phyloP scores from a whole-genome alignment of 345 rosid species.

The Syzygium jambos region DNA sequence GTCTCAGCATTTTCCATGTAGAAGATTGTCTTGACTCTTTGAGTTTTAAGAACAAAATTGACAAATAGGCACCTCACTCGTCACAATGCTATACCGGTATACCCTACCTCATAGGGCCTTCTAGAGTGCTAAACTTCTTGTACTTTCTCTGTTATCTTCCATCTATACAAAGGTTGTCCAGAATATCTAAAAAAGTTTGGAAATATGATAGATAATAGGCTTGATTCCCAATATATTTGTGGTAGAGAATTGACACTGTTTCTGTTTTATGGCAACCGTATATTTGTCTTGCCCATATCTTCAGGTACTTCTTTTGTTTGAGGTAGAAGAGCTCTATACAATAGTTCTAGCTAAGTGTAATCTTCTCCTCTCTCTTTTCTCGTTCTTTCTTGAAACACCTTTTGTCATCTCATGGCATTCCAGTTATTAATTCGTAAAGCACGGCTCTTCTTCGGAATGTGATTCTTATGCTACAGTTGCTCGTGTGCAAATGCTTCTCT shows the following conservation, averaged over 20 bases:
- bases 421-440: not conserved
- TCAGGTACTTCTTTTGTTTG: not conserved
- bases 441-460: not conserved
- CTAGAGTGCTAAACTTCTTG: not conserved
- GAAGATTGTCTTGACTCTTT: not conserved
- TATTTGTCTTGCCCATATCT: not conserved
- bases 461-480: not conserved
- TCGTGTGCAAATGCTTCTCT: not conserved
- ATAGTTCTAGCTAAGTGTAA: not conserved
- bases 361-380: not conserved
- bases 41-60: not conserved
- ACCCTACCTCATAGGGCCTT: not conserved
- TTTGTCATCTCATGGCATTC: not conserved
- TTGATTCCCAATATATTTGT: not conserved
- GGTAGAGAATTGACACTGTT: not conserved
- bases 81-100: not conserved
- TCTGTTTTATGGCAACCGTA: not conserved
- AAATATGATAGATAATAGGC: not conserved
- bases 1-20: not conserved
- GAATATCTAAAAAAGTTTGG: not conserved
- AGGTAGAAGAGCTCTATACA: not conserved
- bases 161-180: not conserved
- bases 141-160: not conserved
- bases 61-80: not conserved
- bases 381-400: not conserved